phyloP scores from a whole-genome alignment of 148 eudicot species.

The Rhododendron ferrugineum region DNA sequence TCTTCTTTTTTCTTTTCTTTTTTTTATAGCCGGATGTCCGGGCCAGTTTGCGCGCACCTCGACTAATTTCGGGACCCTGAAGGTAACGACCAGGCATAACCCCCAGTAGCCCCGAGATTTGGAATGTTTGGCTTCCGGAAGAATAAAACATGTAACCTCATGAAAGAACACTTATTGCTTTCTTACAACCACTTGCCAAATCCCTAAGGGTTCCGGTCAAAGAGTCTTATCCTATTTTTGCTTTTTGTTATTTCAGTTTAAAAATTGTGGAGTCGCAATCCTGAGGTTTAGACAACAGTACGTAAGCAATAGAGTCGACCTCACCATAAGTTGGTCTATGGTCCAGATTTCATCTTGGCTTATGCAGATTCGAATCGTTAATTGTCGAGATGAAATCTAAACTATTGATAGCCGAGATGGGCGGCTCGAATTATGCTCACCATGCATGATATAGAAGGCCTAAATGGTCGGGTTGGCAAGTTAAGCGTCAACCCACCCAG shows the following conservation, averaged over 20 bases:
- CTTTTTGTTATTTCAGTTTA: not conserved
- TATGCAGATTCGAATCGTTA: not conserved
- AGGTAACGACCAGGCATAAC: too few relatives aligned
- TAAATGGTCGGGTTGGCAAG: not conserved
- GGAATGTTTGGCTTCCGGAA: fast-evolving
- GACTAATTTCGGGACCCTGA: fast-evolving
- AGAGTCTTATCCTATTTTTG: not conserved
- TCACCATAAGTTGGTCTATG: not conserved
- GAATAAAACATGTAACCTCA: too few relatives aligned
- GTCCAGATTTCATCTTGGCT: too few relatives aligned
- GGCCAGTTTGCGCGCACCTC: fast-evolving
- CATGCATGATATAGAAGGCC: not conserved
- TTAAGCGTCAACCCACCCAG: not conserved
- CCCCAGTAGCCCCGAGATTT: too few relatives aligned
- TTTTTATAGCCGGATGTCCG: too few relatives aligned
- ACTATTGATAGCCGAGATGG: too few relatives aligned
- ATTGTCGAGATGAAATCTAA: too few relatives aligned
- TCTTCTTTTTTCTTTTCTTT: too few relatives aligned
- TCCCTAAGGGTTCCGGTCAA: not conserved
- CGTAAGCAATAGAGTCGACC: not conserved
- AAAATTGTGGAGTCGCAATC: not conserved
- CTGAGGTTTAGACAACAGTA: not conserved
- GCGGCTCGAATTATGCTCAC: too few relatives aligned
- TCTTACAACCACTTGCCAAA: too few relatives aligned
- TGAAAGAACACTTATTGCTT: too few relatives aligned